These are phyloP conservation scores for Nelumbo lutea DNA, from an alignment of 164 flowering plant species.

Conservation along the genomic window DNA sequence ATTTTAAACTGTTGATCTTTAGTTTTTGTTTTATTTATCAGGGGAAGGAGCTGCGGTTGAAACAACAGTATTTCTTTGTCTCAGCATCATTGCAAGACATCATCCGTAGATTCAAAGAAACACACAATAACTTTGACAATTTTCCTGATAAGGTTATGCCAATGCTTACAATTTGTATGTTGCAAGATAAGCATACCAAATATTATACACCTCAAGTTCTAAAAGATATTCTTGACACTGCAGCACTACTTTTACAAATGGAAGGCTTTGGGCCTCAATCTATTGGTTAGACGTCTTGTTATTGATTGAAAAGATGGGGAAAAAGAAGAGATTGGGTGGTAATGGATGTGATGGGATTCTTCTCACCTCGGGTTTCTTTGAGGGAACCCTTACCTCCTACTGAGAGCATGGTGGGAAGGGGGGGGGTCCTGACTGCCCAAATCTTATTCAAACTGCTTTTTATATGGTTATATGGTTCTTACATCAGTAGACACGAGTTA, in stretches of 20 bases:
- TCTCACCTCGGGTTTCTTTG: too few species aligned
- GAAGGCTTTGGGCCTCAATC: neutral
- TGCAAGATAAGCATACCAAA: neutral
- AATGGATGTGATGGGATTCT: too few species aligned
- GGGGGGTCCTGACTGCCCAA: too few species aligned
- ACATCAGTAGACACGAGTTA: too few species aligned
- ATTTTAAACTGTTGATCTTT: neutral
- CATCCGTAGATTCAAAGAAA: slow-evolving; percentile 50
- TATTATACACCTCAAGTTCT: neutral
- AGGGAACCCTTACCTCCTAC: too few species aligned
- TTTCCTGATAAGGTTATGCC: slow-evolving; percentile 46
- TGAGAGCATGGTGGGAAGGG: too few species aligned
- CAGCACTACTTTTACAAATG: neutral
- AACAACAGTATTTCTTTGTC: slow-evolving; percentile 62
- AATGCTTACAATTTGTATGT: neutral
- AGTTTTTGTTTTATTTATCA: slow-evolving; percentile 15
- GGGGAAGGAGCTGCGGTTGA: slow-evolving; percentile 60
- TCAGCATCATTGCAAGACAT: slow-evolving; percentile 62
- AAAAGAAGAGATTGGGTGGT: too few species aligned
- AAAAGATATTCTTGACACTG: neutral
- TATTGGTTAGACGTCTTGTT: neutral
- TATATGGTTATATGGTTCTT: too few species aligned
- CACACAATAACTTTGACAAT: slow-evolving; percentile 34
- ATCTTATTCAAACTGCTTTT: too few species aligned
- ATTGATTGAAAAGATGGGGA: too few species aligned